These are phyloP conservation scores for Fagus sylvatica DNA, from an alignment of 306 rosid species.

Conservation along the genomic window DNA sequence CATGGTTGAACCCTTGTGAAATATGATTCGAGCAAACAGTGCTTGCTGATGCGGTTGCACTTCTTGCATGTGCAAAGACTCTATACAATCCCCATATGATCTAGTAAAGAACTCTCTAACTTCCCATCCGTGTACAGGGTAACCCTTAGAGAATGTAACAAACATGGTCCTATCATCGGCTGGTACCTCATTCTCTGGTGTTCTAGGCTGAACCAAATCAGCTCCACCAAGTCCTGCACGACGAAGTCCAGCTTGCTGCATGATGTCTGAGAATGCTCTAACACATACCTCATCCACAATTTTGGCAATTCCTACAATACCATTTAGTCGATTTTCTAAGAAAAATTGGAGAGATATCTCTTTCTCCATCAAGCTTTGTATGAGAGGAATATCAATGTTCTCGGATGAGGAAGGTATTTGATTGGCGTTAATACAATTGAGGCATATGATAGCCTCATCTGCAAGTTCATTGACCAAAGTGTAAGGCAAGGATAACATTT, in stretches of 20 bases:
- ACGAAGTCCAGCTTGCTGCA: constrained; percentile 23
- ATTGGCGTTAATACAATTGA: constrained; percentile 31
- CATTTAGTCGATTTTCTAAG: constrained; percentile 14
- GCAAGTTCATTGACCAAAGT: constrained; percentile 57
- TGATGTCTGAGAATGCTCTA: constrained; percentile 53
- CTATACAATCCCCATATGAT: constrained; percentile 58
- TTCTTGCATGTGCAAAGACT: constrained; percentile 64
- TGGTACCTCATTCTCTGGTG: not conserved
- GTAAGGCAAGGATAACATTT: constrained; percentile 38
- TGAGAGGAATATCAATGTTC: constrained; percentile 39
- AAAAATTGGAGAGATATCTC: constrained; percentile 40
- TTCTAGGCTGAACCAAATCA: not conserved
- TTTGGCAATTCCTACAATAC: constrained; percentile 29
- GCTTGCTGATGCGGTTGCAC: constrained; percentile 51
- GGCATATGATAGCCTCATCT: constrained; percentile 56
- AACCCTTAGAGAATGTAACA: constrained; percentile 76
- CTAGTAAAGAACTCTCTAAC: constrained; percentile 43
- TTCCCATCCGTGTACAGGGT: constrained; percentile 58
- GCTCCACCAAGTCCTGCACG: not conserved
- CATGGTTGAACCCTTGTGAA: constrained; percentile 26
- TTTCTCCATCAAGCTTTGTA: constrained; percentile 42
- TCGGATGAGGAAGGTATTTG: constrained; percentile 7
- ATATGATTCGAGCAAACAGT: constrained; percentile 62
- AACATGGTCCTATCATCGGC: constrained; percentile 69
- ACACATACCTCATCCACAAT: constrained; percentile 37